phyloP scores from a whole-genome alignment of 2,329 filamentous ascomycete genomes.

The Ascochyta fabae region DNA sequence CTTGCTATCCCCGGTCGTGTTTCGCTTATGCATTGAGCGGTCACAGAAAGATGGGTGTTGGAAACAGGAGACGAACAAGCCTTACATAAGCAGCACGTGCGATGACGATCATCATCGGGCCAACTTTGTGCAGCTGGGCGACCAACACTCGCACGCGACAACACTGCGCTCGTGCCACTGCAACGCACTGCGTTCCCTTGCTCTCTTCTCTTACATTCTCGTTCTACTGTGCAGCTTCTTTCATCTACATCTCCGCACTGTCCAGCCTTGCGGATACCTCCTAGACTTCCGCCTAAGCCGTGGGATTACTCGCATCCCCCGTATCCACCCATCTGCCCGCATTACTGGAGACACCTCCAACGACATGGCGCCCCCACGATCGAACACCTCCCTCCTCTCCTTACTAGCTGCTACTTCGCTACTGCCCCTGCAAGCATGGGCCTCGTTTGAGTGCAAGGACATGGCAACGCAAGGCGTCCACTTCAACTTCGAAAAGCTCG shows the following conservation, averaged over 20 bases:
- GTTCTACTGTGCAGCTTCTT: neutral
- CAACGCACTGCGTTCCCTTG: conserved; percentile 6
- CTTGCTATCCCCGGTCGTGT: too few species aligned
- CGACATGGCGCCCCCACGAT: conserved; percentile 40
- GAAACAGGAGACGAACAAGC: too few species aligned
- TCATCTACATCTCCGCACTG: neutral
- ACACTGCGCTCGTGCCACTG: conserved; percentile 18
- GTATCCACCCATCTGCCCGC: conserved; percentile 9
- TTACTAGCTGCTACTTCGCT: conserved; percentile 34
- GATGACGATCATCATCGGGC: conserved; percentile 20
- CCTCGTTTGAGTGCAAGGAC: conserved; percentile 65
- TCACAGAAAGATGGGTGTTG: neutral
- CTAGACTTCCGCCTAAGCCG: conserved; percentile 1
- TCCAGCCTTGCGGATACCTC: neutral
- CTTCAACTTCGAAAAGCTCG: conserved; percentile 70
- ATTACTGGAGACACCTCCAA: conserved; percentile 11
- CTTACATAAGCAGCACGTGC: conserved; percentile 18
- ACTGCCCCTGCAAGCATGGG: conserved; percentile 34
- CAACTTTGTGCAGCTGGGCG: conserved; percentile 13
- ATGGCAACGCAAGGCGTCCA: conserved; percentile 64
- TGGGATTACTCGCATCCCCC: conserved; percentile 1
- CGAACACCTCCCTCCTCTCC: conserved; percentile 31
- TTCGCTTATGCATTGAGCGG: neutral
- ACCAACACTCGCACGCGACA: conserved; percentile 14
- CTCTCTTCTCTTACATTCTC: conserved; percentile 1